Evolutionary conservation across 2,329 filamentous ascomycete genomes (phyloP).

Genomic region (Trichophyton equinum): DNA sequence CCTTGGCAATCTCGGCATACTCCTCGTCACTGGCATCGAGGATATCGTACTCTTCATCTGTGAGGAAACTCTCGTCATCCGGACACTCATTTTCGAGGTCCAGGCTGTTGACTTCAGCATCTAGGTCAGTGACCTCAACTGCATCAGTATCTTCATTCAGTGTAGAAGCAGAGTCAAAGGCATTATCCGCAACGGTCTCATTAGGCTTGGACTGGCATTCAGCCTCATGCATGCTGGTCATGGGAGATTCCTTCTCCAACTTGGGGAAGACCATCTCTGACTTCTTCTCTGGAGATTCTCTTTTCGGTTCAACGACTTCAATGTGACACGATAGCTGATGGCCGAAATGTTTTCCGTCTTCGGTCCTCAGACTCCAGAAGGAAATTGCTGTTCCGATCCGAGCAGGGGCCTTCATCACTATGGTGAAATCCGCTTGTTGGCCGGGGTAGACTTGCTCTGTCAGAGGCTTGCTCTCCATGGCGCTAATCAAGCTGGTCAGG

Average conservation of each 20-base stretch:
- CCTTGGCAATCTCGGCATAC: slow-evolving; percentile 38
- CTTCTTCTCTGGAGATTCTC: slow-evolving; percentile 8
- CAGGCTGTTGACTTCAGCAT: slow-evolving; percentile 48
- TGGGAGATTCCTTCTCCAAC: slow-evolving; percentile 84
- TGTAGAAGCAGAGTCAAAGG: slow-evolving; percentile 39
- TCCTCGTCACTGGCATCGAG: slow-evolving; percentile 92
- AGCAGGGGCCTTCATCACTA: slow-evolving; percentile 67
- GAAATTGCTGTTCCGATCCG: slow-evolving; percentile 73
- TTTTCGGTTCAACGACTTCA: slow-evolving; percentile 39
- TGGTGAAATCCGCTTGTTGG: slow-evolving; percentile 66
- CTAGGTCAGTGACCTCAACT: slow-evolving; percentile 23
- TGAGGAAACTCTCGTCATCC: slow-evolving; percentile 62
- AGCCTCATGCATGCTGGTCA: slow-evolving; percentile 66
- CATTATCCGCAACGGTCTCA: slow-evolving; percentile 16
- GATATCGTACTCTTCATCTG: slow-evolving; percentile 96
- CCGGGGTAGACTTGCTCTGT: slow-evolving; percentile 57
- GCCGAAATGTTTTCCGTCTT: slow-evolving; percentile 70
- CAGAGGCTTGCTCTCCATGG: slow-evolving; percentile 71
- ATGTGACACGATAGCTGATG: slow-evolving; percentile 94
- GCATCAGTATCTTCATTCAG: slow-evolving; percentile 16
- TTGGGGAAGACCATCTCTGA: slow-evolving; percentile 83
- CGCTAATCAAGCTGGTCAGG: slow-evolving; percentile 60
- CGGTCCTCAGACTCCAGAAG: slow-evolving; percentile 86
- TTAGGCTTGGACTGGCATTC: slow-evolving; percentile 31
- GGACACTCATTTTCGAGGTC: slow-evolving; percentile 37